Conservation (phyloP, 306 rosid species). For the Quercus rubra region DNA sequence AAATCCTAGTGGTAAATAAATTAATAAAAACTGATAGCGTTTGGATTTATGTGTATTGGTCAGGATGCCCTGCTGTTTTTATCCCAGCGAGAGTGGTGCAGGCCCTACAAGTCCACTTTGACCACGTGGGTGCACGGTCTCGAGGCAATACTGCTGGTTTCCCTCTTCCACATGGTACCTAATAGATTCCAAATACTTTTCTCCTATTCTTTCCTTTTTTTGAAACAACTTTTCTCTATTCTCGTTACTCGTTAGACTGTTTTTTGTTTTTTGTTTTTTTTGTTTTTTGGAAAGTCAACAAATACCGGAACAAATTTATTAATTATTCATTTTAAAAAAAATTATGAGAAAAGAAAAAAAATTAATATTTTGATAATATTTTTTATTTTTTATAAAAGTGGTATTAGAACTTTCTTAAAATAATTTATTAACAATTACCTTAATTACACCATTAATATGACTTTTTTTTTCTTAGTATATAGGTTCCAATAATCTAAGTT, state of each 20-base stretch:
- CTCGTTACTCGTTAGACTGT: too few species aligned
- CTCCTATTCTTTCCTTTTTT: neutral
- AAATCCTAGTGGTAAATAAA: neutral
- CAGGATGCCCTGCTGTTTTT: constrained; percentile 62
- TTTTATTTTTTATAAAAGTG: too few species aligned
- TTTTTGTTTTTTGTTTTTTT: neutral
- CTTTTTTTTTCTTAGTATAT: too few species aligned
- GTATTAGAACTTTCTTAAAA: accelerated
- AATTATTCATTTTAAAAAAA: too few species aligned
- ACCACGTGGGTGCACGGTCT: constrained; percentile 52
- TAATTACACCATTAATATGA: too few species aligned
- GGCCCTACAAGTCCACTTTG: constrained; percentile 78
- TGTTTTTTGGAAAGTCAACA: neutral
- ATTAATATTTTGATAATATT: too few species aligned
- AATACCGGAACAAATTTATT: too few species aligned
- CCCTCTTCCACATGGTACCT: constrained; percentile 50
- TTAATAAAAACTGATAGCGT: neutral
- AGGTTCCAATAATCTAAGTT: too few species aligned
- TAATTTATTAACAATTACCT: accelerated
- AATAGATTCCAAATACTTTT: neutral
- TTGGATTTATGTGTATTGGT: neutral
- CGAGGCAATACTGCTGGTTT: constrained; percentile 36
- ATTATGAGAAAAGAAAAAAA: too few species aligned
- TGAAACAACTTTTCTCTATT: too few species aligned
- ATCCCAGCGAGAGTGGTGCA: constrained; percentile 92